A percentile compares a stretch with the other conserved stretches of the same genome.
phyloP scores from a whole-genome alignment of 192 early-diverging fungal species.

The Dispira parvispora region DNA sequence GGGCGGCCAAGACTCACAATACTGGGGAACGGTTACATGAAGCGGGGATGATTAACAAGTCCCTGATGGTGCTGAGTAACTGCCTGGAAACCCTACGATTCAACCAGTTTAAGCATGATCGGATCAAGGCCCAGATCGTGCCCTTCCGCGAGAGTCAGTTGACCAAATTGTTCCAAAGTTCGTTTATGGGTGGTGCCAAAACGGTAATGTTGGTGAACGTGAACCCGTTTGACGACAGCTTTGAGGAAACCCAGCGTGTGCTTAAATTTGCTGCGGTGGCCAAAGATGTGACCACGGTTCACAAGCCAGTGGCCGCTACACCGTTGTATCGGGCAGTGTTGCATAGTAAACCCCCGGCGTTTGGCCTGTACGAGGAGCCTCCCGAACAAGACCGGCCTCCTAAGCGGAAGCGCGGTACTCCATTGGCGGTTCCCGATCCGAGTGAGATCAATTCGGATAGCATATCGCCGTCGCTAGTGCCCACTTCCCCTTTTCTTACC shows the following conservation, averaged over 20 bases:
- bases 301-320: conserved; percentile 20
- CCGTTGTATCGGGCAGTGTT: neutral
- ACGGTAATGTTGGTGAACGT: conserved; percentile 44
- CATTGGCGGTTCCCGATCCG: neutral
- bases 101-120: conserved; percentile 26
- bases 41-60: conserved; percentile 48
- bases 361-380: conserved; percentile 2
- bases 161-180: conserved; percentile 45
- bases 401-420: conserved; percentile 11
- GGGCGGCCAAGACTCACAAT: conserved; percentile 31
- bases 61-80: conserved; percentile 51
- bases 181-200: conserved; percentile 38
- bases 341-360: neutral
- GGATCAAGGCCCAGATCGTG: conserved; percentile 30
- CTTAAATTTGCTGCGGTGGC: conserved; percentile 48
- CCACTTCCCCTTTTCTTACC: neutral
- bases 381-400: conserved; percentile 4
- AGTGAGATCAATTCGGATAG: neutral
- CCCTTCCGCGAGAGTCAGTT: conserved; percentile 51
- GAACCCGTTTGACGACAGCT: conserved; percentile 36
- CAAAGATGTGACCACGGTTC: conserved; percentile 31
- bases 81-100: conserved; percentile 43
- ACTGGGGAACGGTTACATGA: conserved; percentile 40
- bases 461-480: neutral
- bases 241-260: conserved; percentile 32